Conservation (phyloP, 1,139 yeast genomes). For the Geotrichum carabidarum region DNA sequence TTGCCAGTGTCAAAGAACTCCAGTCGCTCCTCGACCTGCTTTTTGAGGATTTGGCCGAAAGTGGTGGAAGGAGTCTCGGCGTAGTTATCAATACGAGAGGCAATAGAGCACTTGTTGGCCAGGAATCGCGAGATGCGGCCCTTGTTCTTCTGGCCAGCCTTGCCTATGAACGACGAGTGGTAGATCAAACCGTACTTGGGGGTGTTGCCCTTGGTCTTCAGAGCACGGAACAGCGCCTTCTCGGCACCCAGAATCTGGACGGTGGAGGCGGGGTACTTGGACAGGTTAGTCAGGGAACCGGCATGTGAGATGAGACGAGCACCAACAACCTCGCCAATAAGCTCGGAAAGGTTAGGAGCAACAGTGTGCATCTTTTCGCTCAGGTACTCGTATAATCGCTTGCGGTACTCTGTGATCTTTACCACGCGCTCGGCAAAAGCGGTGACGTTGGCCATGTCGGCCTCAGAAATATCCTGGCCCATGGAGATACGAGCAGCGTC, state of each 20-base stretch:
- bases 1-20: constrained; percentile 94
- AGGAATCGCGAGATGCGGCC: constrained; percentile 98
- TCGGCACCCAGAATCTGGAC: constrained; percentile 99
- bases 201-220: constrained; percentile 96
- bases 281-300: constrained; percentile 87
- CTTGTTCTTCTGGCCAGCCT: constrained; percentile 94
- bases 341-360: constrained; percentile 93
- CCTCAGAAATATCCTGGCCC: constrained; percentile 95
- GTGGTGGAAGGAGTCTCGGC: constrained; percentile 53
- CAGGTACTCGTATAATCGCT: constrained; percentile 81
- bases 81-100: constrained; percentile 96
- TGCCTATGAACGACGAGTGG: constrained; percentile 94
- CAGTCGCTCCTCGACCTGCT: constrained; percentile 96
- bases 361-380: constrained; percentile 95
- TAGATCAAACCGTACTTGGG: constrained; percentile 97
- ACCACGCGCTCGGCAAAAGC: constrained; percentile 93
- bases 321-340: constrained; percentile 97
- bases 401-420: constrained; percentile 91
- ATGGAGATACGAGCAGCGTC: constrained; percentile 95
- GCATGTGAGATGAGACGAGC: constrained; percentile 97
- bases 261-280: constrained; percentile 98
- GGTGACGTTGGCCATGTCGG: constrained; percentile 78
- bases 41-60: constrained; percentile 85
- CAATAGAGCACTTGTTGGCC: constrained; percentile 98
- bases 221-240: constrained; percentile 96